Percentiles rank a stretch among this genome's conserved stretches.
These are phyloP conservation scores for Sporobolomyces pararoseus DNA, from an alignment of 768 basidiomycete genomes.

Conservation along the genomic window DNA sequence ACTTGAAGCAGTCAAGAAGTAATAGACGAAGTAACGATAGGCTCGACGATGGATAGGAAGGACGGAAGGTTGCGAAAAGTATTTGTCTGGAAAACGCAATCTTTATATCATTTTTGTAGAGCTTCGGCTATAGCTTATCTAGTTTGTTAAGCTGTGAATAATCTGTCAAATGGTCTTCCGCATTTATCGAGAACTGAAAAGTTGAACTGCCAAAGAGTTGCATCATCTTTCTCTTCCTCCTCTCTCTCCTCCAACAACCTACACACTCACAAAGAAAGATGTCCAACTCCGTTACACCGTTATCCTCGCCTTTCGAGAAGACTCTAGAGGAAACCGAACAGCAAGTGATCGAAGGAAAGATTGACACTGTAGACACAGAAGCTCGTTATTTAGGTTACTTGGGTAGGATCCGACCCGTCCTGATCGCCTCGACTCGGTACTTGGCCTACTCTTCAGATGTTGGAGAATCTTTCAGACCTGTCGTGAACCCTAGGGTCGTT, in stretches of 20 bases:
- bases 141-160: too few relatives aligned
- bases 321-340: slow-evolving; percentile 30
- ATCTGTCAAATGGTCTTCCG: too few relatives aligned
- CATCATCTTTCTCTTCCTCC: too few relatives aligned
- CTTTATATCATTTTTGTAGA: too few relatives aligned
- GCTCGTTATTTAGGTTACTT: slow-evolving; percentile 60
- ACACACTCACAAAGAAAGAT: not conserved
- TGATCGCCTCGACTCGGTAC: slow-evolving; percentile 67
- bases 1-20: not conserved
- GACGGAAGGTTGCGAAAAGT: too few relatives aligned
- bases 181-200: too few relatives aligned
- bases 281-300: not conserved
- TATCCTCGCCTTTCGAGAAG: slow-evolving; percentile 10
- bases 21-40: not conserved
- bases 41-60: too few relatives aligned
- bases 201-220: too few relatives aligned
- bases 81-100: too few relatives aligned
- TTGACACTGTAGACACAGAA: slow-evolving; percentile 64
- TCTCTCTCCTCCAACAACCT: too few relatives aligned
- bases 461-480: slow-evolving; percentile 76
- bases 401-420: slow-evolving; percentile 69
- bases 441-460: slow-evolving; percentile 80
- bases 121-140: too few relatives aligned
- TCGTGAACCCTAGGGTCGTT: slow-evolving; percentile 68
- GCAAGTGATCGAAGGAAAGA: slow-evolving; percentile 61